Evolutionary conservation across 805 yeast species (phyloP).

Genomic region (Candida ovalis): DNA sequence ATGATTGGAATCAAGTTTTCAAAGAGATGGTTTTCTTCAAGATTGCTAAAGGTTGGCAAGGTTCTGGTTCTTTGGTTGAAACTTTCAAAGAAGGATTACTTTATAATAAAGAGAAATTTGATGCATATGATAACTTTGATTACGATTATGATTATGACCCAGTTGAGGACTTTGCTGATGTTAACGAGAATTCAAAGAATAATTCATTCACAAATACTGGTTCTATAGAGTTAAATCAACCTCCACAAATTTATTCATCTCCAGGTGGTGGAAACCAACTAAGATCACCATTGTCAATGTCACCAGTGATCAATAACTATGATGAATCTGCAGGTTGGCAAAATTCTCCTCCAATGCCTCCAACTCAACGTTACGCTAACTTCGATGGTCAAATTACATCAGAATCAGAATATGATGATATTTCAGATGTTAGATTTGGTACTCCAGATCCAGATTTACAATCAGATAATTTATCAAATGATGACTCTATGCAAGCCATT

Average conservation of each 20-base stretch:
- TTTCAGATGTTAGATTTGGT: not conserved
- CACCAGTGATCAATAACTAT: not conserved
- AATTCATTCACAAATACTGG: not conserved
- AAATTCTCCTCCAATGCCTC: not conserved
- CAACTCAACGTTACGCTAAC: not conserved
- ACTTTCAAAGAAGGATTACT: constrained; percentile 29
- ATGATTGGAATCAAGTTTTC: constrained; percentile 35
- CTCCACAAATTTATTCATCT: not conserved
- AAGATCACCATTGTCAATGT: not conserved
- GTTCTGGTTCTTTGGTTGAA: constrained; percentile 32
- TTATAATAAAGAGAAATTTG: constrained; percentile 24
- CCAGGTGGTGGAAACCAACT: not conserved
- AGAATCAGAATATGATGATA: not conserved
- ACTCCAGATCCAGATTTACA: not conserved
- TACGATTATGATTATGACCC: constrained; percentile 28
- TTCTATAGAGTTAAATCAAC: not conserved
- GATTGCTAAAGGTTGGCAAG: constrained; percentile 34
- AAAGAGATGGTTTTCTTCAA: constrained; percentile 33
- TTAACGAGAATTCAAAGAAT: not conserved
- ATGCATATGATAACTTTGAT: constrained; percentile 18
- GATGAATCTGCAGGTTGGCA: not conserved
- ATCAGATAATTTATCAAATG: not conserved
- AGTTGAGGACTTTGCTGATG: constrained; percentile 27
- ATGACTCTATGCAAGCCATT: not conserved
- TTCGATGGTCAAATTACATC: not conserved